Evolutionary conservation across 2,329 filamentous ascomycete genomes (phyloP).

Genomic region (Neopestalotiopsis rosae): DNA sequence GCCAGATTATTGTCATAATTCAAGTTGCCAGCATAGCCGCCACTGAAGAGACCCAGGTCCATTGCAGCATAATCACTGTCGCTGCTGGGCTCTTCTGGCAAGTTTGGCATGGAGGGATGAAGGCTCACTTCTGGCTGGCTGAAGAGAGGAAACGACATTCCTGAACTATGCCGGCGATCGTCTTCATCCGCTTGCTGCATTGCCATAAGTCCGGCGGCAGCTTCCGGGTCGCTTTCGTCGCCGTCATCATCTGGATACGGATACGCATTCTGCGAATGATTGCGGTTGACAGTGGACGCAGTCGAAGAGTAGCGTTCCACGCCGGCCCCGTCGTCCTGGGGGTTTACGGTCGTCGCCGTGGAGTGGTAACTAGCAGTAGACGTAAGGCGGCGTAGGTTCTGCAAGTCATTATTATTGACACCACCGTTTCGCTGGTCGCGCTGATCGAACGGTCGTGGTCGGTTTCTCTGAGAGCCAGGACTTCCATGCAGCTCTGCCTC

Average conservation of each 20-base stretch:
- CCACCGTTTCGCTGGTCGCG: slow-evolving; percentile 48
- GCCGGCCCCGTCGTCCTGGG: slow-evolving; percentile 40
- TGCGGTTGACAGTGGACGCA: slow-evolving; percentile 46
- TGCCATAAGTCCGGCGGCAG: slow-evolving; percentile 80
- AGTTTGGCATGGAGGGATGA: slow-evolving; percentile 46
- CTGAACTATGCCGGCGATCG: slow-evolving; percentile 62
- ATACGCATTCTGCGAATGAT: slow-evolving; percentile 39
- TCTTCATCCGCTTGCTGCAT: slow-evolving; percentile 86
- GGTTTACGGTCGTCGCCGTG: slow-evolving; percentile 50
- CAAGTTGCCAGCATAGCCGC: slow-evolving; percentile 65
- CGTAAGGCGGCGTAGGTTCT: slow-evolving; percentile 47
- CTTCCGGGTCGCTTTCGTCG: slow-evolving; percentile 88
- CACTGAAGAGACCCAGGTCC: slow-evolving; percentile 77
- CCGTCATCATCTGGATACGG: slow-evolving; percentile 49
- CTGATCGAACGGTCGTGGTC: slow-evolving; percentile 39
- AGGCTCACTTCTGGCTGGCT: slow-evolving; percentile 43
- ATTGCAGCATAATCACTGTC: slow-evolving; percentile 76
- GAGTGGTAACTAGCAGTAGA: slow-evolving; percentile 50
- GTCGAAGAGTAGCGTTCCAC: slow-evolving; percentile 46
- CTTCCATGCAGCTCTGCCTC: slow-evolving; percentile 55
- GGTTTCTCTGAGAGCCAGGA: slow-evolving; percentile 44
- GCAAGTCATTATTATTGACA: slow-evolving; percentile 51
- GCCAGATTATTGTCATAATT: slow-evolving; percentile 55
- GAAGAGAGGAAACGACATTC: slow-evolving; percentile 55
- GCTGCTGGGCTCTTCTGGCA: slow-evolving; percentile 62